Percentiles rank a stretch among this genome's conserved stretches.
Evolutionary conservation across 2,329 filamentous ascomycete genomes (phyloP).

Genomic region (Aphanoascus verrucosus): DNA sequence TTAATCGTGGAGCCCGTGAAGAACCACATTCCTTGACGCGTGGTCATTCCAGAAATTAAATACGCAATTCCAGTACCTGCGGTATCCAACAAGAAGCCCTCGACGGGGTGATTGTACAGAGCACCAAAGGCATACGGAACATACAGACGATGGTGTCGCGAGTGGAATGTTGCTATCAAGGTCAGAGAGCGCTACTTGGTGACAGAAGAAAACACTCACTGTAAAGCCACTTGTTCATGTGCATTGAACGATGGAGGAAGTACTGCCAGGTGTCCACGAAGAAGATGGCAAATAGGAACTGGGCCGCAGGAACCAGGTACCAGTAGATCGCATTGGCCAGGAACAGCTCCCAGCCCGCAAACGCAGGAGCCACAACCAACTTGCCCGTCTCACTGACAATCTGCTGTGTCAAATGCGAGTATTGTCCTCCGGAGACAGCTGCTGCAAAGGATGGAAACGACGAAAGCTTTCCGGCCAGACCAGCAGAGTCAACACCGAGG

Average conservation of each 20-base stretch:
- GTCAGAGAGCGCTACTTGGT: not conserved
- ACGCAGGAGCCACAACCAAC: constrained; percentile 50
- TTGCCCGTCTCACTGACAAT: constrained; percentile 44
- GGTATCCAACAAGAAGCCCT: constrained; percentile 89
- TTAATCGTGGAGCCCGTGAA: constrained; percentile 86
- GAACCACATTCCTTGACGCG: constrained; percentile 77
- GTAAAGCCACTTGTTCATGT: constrained; percentile 95
- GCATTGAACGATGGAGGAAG: constrained; percentile 92
- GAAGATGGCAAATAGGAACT: constrained; percentile 63
- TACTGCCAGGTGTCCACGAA: constrained; percentile 97
- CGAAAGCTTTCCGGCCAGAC: constrained; percentile 65
- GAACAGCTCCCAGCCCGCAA: constrained; percentile 71
- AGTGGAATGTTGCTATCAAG: constrained; percentile 68
- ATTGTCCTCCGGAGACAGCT: constrained; percentile 66
- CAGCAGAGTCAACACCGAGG: constrained; percentile 64
- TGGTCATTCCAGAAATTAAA: constrained; percentile 69
- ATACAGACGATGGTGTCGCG: constrained; percentile 90
- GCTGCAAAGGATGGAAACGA: constrained; percentile 63
- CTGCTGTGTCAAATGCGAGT: constrained; percentile 57
- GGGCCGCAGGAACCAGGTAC: constrained; percentile 60
- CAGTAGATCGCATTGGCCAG: constrained; percentile 71
- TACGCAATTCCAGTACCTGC: constrained; percentile 76
- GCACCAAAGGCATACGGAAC: constrained; percentile 96
- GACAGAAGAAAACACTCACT: constrained; percentile 47
- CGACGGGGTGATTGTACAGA: constrained; percentile 90